A percentile compares a stretch with the other conserved stretches of the same genome.
Evolutionary conservation across 805 yeast genomes (phyloP).

Genomic region (Debaryomyces hansenii): DNA sequence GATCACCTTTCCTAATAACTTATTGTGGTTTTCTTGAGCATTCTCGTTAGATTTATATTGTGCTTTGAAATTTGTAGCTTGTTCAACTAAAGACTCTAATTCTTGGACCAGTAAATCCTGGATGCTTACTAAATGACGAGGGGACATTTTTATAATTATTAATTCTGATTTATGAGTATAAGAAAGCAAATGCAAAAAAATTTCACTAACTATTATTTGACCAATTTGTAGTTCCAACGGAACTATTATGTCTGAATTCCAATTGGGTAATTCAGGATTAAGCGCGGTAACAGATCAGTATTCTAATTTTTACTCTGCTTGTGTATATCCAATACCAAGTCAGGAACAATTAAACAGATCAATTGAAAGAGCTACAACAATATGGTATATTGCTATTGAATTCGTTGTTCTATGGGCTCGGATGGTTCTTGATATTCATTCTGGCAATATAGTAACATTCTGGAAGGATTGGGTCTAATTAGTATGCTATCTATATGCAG

Average conservation of each 20-base stretch:
- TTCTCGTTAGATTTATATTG: conserved; percentile 51
- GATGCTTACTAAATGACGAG: conserved; percentile 75
- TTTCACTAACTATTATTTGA: background rate
- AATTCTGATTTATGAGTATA: background rate
- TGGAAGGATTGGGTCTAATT: too few species aligned
- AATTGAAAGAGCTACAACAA: too few species aligned
- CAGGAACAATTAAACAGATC: too few species aligned
- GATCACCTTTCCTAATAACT: conserved; percentile 70
- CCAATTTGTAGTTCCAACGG: too few species aligned
- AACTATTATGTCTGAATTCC: conserved; percentile 4
- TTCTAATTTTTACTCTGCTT: background rate
- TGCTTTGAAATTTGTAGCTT: conserved; percentile 65
- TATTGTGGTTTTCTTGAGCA: conserved; percentile 35
- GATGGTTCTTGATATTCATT: too few species aligned
- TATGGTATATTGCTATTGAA: too few species aligned
- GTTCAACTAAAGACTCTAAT: conserved; percentile 60
- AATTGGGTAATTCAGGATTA: conserved; percentile 4
- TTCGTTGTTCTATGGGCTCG: too few species aligned
- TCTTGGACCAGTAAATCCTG: conserved; percentile 70
- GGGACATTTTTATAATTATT: conserved; percentile 17
- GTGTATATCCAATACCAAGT: too few species aligned
- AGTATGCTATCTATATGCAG: too few species aligned
- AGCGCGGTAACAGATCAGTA: conserved; percentile 8
- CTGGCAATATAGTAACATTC: too few species aligned
- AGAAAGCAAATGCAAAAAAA: background rate